phyloP scores from a whole-genome alignment of 805 yeast species.

The Lachancea quebecensis region DNA sequence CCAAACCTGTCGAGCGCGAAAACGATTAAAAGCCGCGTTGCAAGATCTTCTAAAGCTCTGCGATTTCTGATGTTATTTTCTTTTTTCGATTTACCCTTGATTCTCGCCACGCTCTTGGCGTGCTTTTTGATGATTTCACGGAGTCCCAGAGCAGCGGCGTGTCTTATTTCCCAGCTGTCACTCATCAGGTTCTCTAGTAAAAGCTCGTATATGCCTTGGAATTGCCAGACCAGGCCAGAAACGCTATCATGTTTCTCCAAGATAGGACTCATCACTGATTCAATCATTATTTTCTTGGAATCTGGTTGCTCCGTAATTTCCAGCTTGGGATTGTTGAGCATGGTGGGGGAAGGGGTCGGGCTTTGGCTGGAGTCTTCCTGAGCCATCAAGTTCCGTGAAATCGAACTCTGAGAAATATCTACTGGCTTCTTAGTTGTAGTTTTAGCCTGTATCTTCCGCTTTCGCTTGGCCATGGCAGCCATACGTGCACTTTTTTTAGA shows the following conservation, averaged over 20 bases:
- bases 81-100: slow-evolving; percentile 49
- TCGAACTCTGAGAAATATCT: slow-evolving; percentile 65
- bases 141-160: slow-evolving; percentile 89
- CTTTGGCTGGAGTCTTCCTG: slow-evolving; percentile 25
- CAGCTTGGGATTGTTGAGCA: slow-evolving; percentile 34
- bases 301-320: slow-evolving; percentile 76
- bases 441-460: slow-evolving; percentile 67
- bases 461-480: slow-evolving; percentile 90
- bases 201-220: slow-evolving; percentile 85
- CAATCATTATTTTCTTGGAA: slow-evolving; percentile 76
- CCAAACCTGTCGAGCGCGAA: slow-evolving; percentile 94
- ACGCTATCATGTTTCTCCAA: slow-evolving; percentile 64
- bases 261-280: slow-evolving; percentile 64
- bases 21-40: slow-evolving; percentile 75
- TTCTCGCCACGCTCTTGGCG: slow-evolving; percentile 80
- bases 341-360: slow-evolving; percentile 19
- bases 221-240: slow-evolving; percentile 81
- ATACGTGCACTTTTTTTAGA: slow-evolving; percentile 59
- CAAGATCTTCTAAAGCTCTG: slow-evolving; percentile 75
- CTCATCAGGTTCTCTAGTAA: slow-evolving; percentile 71
- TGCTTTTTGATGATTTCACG: slow-evolving; percentile 71
- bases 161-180: slow-evolving; percentile 90
- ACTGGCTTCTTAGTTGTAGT: slow-evolving; percentile 45
- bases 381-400: slow-evolving; percentile 39
- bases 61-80: slow-evolving; percentile 64